phyloP scores from a whole-genome alignment of 1,139 yeast species.

The Nakaseomyces bracarensis region DNA sequence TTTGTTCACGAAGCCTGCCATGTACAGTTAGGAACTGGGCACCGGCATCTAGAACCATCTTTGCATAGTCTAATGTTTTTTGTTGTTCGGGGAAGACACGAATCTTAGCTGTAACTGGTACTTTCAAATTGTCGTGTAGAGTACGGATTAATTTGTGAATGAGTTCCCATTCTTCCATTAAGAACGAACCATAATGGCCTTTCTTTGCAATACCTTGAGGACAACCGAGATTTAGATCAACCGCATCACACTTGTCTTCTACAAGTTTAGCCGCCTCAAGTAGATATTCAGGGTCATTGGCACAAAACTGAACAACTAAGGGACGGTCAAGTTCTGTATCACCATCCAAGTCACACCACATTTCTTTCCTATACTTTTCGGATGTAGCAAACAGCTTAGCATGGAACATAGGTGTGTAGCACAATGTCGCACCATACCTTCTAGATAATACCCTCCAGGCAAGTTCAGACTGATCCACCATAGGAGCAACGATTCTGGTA shows the following conservation, averaged over 20 bases:
- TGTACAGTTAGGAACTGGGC: slow-evolving; percentile 94
- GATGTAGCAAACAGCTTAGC: slow-evolving; percentile 83
- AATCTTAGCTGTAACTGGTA: slow-evolving; percentile 95
- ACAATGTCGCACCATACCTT: slow-evolving; percentile 82
- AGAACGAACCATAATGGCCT: slow-evolving; percentile 90
- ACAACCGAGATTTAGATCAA: slow-evolving; percentile 90
- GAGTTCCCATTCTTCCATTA: slow-evolving; percentile 96
- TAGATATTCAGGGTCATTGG: slow-evolving; percentile 82
- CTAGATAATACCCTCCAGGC: slow-evolving; percentile 92
- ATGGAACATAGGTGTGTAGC: slow-evolving; percentile 96
- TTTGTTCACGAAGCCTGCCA: slow-evolving; percentile 95
- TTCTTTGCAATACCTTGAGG: slow-evolving; percentile 96
- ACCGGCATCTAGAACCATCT: slow-evolving; percentile 86
- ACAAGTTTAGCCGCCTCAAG: slow-evolving; percentile 76
- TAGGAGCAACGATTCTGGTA: slow-evolving; percentile 85
- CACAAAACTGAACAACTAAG: slow-evolving; percentile 87
- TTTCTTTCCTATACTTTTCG: slow-evolving; percentile 66
- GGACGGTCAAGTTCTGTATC: slow-evolving; percentile 62
- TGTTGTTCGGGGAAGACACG: slow-evolving; percentile 81
- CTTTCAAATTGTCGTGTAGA: slow-evolving; percentile 61
- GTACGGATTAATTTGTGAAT: slow-evolving; percentile 62
- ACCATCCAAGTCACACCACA: slow-evolving; percentile 73
- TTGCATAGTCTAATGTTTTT: slow-evolving; percentile 79
- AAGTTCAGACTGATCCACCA: slow-evolving; percentile 95
- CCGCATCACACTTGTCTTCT: slow-evolving; percentile 84